Evolutionary conservation across 1,284 basidiomycete genomes (phyloP), one percentile per base, ranked within the genome.

Genomic region (Amylostereum areolatum): DNA sequence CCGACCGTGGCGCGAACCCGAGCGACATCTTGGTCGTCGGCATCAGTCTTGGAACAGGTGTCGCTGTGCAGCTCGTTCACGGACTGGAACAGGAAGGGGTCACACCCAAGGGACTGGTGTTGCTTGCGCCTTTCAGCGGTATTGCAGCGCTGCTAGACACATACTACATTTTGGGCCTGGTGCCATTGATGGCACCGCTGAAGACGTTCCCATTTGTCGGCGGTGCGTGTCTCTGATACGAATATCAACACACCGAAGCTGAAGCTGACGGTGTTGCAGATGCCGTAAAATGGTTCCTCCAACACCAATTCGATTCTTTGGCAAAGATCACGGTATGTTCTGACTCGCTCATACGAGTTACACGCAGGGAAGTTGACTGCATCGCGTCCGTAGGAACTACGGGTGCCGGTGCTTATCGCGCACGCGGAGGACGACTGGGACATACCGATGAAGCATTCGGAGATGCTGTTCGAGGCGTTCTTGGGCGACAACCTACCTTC

Each of bases 361-460:
- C 24, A 8, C 4, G 32, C 7, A 18, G 6, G 3, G 7, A 11
- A 27, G 34, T 44, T 45, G 24, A 33, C 41, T 25, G 9, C 58
- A 85, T 81, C 70, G 72, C 56, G 77, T 85, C 47, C 10, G 5
- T 43, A 56, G 55, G 41, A 27, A 6, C 28, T 57, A 10, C 75
- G 79, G 32, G 78, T 78, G 0, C 77, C 86, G 4, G 77, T 92
- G 5, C 68, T 96, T 10, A 76, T 97, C 53, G 80, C 81, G 0
- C 93, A 97, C 62, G 83, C 92, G 1, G 75, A 80, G 56, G 75
- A 92, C 61, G 94, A 97, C 67, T 75, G 73, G 60, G 85, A 92
- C 36, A 94, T 97, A 47, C 89, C 89, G 0, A 67, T 78, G 58
- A 70, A 75, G 0, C 94, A 97, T 63, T 89, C 89, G 0, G 72